Base-by-base conservation (phyloP, 306 rosid species). In the Clitoria ternatea region DNA sequence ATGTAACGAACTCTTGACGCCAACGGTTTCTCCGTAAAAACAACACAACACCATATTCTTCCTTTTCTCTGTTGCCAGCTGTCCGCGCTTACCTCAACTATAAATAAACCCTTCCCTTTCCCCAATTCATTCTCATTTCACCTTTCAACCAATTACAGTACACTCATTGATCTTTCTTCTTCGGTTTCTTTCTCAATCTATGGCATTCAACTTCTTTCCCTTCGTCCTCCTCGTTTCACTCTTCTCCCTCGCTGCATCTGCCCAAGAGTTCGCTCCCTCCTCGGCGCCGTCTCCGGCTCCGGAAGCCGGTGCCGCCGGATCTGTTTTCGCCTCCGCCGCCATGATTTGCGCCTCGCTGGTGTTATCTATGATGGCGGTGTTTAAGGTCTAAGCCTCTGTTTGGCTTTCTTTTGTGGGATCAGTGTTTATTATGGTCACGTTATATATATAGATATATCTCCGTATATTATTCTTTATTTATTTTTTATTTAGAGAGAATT, bases 311-410 rank as follows among this genome's bases (percentile, higher is more conserved):
- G 81, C 85, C 0, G 79, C 89, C 0, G 59, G 54, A 19, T 71
- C 80, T 39, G 60, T 61, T 0, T 66, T 80, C 4, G 17, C 53
- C 29, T 88, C 89, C 0, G 67, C 73, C 14, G 80, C 82, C 1
- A 29, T 80, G 80, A 56, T 86, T 19, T 72, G 44, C 11, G 80
- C 81, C 19, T 84, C 83, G 22, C 42, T 76, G 18, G 36, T 76
- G 18, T 12, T 75, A 19, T 83, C 85, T n/a, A 24, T 73, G 45
- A 37, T 63, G 0, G 80, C 85, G 3, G 52, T 68, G 11, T 65
- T 72, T 24, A 80, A 78, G 79, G 79, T 69, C 40, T 67, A 30
- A 30, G 2, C n/a, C n/a, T n/a, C n/a, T n/a, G n/a, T n/a, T n/a
- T n/a, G n/a, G n/a, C n/a, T n/a, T n/a, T n/a, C n/a, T n/a, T n/a